Evolutionary conservation across 805 yeast species (phyloP), one percentile per base, ranked within the genome.

Genomic region (Ogataea pilisensis): DNA sequence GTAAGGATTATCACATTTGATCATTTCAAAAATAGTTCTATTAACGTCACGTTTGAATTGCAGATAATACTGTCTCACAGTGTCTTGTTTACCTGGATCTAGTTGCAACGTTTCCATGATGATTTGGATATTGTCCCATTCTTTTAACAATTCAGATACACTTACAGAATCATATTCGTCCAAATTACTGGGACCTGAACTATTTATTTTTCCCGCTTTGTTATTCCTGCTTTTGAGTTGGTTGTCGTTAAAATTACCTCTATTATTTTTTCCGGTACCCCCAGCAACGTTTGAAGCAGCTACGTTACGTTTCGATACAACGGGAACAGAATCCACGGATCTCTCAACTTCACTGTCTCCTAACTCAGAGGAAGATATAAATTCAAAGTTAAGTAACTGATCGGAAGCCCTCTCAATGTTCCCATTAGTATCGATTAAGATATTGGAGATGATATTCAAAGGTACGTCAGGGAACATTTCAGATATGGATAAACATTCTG

Each of bases 381-480:
- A 19, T 6, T 53, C 50, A 42, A 61, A 51, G 48, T 50, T 55
- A 8, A 65, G 39, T 8, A 66, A 42, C 1, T 54, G 48, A 27
- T 66, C 70, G 2, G 54, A 41, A 1, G 69, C 52, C 6, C 49
- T 50, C 13, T 60, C 66, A 8, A 62, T 3, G 42, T 70, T 60
- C 1, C 64, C 61, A 5, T 60, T 45, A 29, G 60, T 47, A 2
- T 58, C 60, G 19, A 56, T 47, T 14, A 68, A 58, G 3, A 58
- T 57, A 2, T 51, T 44, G 3, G 58, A 46, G 7, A 78, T 55
- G 7, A 47, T 45, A 2, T 48, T 55, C 4, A 54, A 31, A 2
- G 66, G 63, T 2, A 64, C 44, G 13, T 66, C 54, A 0, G 82
- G 82, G 43, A 78, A 76, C 58, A 78, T 66, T 12, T 66, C 69